Evolutionary conservation across 495 filamentous ascomycete species (phyloP).

Genomic region (Annulohypoxylon maeteangense): DNA sequence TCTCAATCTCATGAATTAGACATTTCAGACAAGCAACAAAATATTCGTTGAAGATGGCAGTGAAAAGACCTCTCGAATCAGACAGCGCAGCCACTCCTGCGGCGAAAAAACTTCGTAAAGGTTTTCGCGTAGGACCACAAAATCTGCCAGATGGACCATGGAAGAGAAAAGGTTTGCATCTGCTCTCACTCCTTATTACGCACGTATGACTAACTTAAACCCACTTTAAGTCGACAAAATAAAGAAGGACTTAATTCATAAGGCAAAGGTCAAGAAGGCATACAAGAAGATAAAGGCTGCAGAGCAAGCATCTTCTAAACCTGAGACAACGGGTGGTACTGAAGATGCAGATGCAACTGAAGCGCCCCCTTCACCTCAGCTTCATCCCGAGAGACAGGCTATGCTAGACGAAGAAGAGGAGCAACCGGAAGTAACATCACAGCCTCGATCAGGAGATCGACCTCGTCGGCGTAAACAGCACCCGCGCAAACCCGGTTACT

Average conservation of each 20-base stretch:
- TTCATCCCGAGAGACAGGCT: slow-evolving; percentile 78
- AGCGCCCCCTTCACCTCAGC: slow-evolving; percentile 58
- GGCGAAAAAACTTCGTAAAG: slow-evolving; percentile 61
- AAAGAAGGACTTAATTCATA: slow-evolving; percentile 88
- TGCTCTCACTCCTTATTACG: not conserved
- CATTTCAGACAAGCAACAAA: not conserved
- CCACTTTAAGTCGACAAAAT: slow-evolving; percentile 82
- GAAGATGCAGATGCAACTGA: slow-evolving; percentile 40
- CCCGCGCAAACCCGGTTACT: slow-evolving; percentile 72
- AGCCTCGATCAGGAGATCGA: slow-evolving; percentile 7
- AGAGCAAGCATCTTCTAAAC: slow-evolving; percentile 50
- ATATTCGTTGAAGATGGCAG: slow-evolving; percentile 62
- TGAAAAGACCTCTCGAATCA: slow-evolving; percentile 68
- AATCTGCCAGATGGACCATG: slow-evolving; percentile 94
- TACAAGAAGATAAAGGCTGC: slow-evolving; percentile 87
- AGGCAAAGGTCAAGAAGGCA: slow-evolving; percentile 92
- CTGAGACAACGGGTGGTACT: slow-evolving; percentile 22
- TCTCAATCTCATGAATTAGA: not conserved
- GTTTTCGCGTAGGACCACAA: slow-evolving; percentile 82
- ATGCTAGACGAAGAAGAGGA: slow-evolving; percentile 59
- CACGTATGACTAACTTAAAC: slow-evolving; percentile 26
- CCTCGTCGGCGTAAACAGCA: slow-evolving; percentile 49
- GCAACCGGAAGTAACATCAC: slow-evolving; percentile 33
- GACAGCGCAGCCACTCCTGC: slow-evolving; percentile 52
- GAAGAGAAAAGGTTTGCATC: slow-evolving; percentile 79